Conservation (phyloP, 2,329 filamentous ascomycete species). For the Elsinoe necatrix region DNA sequence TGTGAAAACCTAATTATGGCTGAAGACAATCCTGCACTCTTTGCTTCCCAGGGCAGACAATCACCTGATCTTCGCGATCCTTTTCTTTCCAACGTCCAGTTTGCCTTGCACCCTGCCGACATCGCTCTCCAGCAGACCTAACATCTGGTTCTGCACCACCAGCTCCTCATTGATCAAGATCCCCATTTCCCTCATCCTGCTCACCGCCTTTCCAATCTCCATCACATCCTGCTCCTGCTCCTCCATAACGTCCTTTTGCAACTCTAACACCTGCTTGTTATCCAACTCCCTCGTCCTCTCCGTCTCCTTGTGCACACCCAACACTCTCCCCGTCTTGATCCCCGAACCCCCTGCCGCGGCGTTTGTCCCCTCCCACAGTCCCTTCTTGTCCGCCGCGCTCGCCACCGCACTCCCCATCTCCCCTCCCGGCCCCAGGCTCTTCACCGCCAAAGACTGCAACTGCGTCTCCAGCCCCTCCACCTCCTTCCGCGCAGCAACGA, state of each 20-base stretch:
- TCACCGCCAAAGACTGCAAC: constrained; percentile 54
- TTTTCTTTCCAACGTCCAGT: constrained; percentile 64
- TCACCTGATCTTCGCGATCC: constrained; percentile 53
- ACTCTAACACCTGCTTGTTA: constrained; percentile 62
- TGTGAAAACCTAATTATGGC: background rate
- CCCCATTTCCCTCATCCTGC: constrained; percentile 69
- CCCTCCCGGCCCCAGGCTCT: constrained; percentile 30
- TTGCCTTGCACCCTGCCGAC: constrained; percentile 58
- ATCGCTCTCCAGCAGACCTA: constrained; percentile 59
- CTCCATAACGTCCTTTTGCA: constrained; percentile 65
- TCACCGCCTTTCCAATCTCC: constrained; percentile 58
- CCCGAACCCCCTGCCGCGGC: constrained; percentile 17
- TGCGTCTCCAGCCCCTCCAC: constrained; percentile 67
- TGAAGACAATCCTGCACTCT: background rate
- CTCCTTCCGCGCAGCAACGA: constrained; percentile 63
- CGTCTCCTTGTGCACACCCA: constrained; percentile 65
- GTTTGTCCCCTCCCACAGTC: constrained; percentile 27
- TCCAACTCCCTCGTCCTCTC: constrained; percentile 68
- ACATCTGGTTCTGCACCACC: constrained; percentile 60
- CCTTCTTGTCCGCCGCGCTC: constrained; percentile 29
- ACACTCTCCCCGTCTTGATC: constrained; percentile 51
- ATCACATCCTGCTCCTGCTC: constrained; percentile 69
- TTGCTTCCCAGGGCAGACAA: background rate
- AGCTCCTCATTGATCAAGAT: constrained; percentile 67
- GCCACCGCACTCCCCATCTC: constrained; percentile 31